A percentile compares a stretch with the other conserved stretches of the same genome.
These are phyloP conservation scores for Mortierella sp. DNA, from an alignment of 371 early-diverging fungal genomes.

Conservation along the genomic window DNA sequence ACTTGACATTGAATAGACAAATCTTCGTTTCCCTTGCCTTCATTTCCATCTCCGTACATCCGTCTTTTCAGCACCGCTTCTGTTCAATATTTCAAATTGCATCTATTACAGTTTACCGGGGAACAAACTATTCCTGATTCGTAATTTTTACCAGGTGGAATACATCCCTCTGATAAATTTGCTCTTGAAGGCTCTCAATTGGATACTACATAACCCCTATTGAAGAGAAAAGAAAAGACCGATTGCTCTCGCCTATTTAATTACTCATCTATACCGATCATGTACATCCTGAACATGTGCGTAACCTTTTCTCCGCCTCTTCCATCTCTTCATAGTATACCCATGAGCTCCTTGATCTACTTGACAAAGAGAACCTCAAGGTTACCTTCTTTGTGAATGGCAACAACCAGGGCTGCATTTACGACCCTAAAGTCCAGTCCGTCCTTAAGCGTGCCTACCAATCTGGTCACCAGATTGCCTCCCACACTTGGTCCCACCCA, in stretches of 20 bases:
- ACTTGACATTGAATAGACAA: no score
- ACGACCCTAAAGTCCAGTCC: constrained; percentile 34
- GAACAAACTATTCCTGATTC: neutral
- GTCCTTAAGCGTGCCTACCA: constrained; percentile 53
- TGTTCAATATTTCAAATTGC: neutral
- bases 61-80: neutral
- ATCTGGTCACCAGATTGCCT: constrained; percentile 58
- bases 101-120: neutral
- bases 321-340: constrained; percentile 29
- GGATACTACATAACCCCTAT: neutral
- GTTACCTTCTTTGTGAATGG: constrained; percentile 57
- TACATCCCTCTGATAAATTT: neutral
- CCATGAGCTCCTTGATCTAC: constrained; percentile 36
- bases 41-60: neutral
- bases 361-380: constrained; percentile 52
- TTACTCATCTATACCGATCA: neutral
- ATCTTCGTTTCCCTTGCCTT: no score
- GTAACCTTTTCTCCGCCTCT: neutral
- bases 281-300: neutral
- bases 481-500: constrained; percentile 61
- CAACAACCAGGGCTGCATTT: constrained; percentile 48
- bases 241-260: neutral
- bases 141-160: neutral
- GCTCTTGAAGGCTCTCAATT: neutral
- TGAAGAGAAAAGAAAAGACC: neutral